These are phyloP conservation scores for Triangularia setosa DNA, from an alignment of 2,329 filamentous ascomycete genomes.

Conservation along the genomic window DNA sequence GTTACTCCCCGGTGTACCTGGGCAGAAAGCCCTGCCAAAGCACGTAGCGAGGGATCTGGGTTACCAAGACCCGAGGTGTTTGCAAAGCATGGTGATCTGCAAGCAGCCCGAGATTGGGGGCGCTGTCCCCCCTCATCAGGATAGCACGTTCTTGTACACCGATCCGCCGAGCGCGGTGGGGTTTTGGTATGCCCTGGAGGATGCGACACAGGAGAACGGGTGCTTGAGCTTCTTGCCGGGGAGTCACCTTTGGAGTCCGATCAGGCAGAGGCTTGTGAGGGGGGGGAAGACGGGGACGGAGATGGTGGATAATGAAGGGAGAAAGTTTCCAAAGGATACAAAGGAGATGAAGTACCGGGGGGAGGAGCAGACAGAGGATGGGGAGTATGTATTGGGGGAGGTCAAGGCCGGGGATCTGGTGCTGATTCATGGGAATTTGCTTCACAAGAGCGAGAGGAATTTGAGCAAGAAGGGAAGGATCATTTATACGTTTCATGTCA, in stretches of 20 bases:
- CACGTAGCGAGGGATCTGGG: conserved; percentile 68
- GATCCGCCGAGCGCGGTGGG: conserved; percentile 84
- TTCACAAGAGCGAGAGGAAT: conserved; percentile 97
- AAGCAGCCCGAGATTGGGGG: conserved; percentile 97
- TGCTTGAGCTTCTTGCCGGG: conserved; percentile 84
- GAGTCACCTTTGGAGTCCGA: conserved; percentile 66
- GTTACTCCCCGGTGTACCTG: conserved; percentile 39
- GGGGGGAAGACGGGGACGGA: conserved; percentile 54
- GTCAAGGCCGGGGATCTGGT: conserved; percentile 89
- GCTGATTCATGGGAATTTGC: conserved; percentile 88
- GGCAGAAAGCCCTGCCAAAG: conserved; percentile 40
- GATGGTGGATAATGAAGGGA: conserved; percentile 67
- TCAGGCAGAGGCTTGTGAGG: conserved; percentile 73
- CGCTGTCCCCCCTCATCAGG: conserved; percentile 85
- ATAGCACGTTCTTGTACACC: conserved; percentile 90
- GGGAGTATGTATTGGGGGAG: conserved; percentile 73
- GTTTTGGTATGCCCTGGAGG: conserved; percentile 96
- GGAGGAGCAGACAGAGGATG: conserved; percentile 39
- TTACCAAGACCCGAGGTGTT: conserved; percentile 68
- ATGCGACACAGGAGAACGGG: conserved; percentile 81
- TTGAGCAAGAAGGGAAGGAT: conserved; percentile 79
- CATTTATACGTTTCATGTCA: conserved; percentile 97
- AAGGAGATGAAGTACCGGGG: conserved; percentile 28
- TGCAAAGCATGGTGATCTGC: conserved; percentile 98
- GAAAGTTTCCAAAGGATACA: conserved; percentile 55